Conservation (phyloP, 2,329 filamentous ascomycete genomes). For the Nothophaeocryptopus gaeumannii region DNA sequence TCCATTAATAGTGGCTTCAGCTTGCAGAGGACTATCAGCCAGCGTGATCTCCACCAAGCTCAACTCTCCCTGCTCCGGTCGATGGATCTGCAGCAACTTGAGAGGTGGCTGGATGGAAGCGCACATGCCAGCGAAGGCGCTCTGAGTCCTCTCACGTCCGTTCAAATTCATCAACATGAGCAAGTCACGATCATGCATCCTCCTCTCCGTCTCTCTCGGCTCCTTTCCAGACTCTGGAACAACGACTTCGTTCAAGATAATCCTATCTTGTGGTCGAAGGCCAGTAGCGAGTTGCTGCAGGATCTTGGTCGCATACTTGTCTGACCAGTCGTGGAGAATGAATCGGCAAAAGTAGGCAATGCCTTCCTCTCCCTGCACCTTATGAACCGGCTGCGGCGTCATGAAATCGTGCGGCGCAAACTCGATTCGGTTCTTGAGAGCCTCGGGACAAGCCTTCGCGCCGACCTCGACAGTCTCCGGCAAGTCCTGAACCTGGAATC, state of each 20-base stretch:
- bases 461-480: slow-evolving; percentile 25
- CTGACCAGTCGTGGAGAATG: slow-evolving; percentile 26
- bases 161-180: slow-evolving; percentile 28
- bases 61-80: slow-evolving; percentile 22
- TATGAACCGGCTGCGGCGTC: slow-evolving; percentile 14
- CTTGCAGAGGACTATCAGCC: no score
- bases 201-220: slow-evolving; percentile 19
- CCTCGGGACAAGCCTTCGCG: slow-evolving; percentile 19
- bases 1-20: no score
- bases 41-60: slow-evolving; percentile 22
- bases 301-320: slow-evolving; percentile 26
- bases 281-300: slow-evolving; percentile 17
- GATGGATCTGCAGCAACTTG: slow-evolving; percentile 12
- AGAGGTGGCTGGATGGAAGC: slow-evolving; percentile 20
- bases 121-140: slow-evolving; percentile 21
- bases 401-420: slow-evolving; percentile 22
- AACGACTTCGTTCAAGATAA: slow-evolving; percentile 26
- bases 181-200: slow-evolving; percentile 25
- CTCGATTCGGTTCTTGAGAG: slow-evolving; percentile 12
- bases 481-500: slow-evolving; percentile 26
- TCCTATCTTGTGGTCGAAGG: slow-evolving; percentile 18
- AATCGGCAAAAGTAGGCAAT: slow-evolving; percentile 22
- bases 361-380: slow-evolving; percentile 7
- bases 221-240: slow-evolving; percentile 21
- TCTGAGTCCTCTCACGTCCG: slow-evolving; percentile 22